Evolutionary conservation across 352 stramenopile species (phyloP).

Genomic region (Globisporangium spiculum): DNA sequence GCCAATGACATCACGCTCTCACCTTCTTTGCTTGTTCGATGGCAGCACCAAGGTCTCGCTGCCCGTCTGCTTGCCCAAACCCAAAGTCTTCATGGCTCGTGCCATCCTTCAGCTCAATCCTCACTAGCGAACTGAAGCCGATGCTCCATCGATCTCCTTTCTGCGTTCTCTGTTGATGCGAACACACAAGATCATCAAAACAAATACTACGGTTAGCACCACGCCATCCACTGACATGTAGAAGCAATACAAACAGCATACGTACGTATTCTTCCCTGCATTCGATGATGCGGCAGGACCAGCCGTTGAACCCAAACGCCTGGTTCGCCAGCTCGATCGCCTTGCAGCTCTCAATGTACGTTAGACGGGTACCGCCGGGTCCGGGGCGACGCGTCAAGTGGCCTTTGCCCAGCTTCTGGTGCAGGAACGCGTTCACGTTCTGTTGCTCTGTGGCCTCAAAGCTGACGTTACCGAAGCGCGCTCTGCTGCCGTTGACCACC

Average conservation of each 20-base stretch:
- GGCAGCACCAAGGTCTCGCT: constrained; percentile 66
- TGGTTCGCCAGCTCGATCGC: constrained; percentile 86
- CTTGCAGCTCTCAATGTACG: constrained; percentile 89
- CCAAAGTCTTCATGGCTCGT: constrained; percentile 82
- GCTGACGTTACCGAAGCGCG: constrained; percentile 56
- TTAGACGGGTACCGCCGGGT: constrained; percentile 69
- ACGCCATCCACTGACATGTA: not conserved
- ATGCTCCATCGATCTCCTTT: constrained; percentile 72
- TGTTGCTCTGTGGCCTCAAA: constrained; percentile 52
- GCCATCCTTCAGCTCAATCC: constrained; percentile 85
- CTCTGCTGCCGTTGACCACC: not conserved
- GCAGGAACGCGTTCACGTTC: constrained; percentile 66
- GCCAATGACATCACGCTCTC: not conserved
- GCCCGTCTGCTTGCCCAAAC: constrained; percentile 74
- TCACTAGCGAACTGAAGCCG: constrained; percentile 73
- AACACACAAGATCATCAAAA: not conserved
- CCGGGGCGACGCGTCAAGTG: constrained; percentile 63
- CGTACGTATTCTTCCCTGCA: constrained; percentile 86
- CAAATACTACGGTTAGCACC: constrained; percentile 1
- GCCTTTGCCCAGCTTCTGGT: constrained; percentile 82
- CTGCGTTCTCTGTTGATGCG: constrained; percentile 48
- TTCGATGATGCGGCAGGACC: constrained; percentile 79
- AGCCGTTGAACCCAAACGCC: constrained; percentile 88
- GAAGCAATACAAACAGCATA: not conserved
- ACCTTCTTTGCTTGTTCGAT: constrained; percentile 86